Evolutionary conservation across 768 basidiomycete species (phyloP).

Genomic region (Daedaleopsis sinensis): DNA sequence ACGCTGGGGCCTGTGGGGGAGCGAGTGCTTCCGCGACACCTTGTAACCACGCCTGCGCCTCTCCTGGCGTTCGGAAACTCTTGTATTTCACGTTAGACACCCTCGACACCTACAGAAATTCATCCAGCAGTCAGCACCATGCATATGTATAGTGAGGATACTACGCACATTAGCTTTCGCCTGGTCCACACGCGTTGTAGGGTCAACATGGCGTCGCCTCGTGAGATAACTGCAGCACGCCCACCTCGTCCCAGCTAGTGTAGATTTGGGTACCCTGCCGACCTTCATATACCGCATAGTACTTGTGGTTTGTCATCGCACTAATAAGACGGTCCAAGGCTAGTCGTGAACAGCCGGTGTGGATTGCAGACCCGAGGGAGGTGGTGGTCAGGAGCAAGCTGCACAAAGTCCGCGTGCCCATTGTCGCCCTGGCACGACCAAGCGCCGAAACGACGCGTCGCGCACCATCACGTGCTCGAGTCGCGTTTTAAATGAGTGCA

Average conservation of each 20-base stretch:
- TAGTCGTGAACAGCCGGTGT: background rate
- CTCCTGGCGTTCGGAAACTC: constrained; percentile 46
- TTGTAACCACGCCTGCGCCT: constrained; percentile 53
- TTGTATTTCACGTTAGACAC: constrained; percentile 56
- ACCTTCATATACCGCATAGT: constrained; percentile 64
- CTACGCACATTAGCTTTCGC: constrained; percentile 47
- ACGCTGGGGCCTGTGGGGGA: too few relatives aligned
- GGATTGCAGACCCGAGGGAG: background rate
- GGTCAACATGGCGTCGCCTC: background rate
- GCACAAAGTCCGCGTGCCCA: background rate
- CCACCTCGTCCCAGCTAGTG: constrained; percentile 60
- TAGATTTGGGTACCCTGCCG: constrained; percentile 62
- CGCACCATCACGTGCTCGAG: constrained; percentile 1
- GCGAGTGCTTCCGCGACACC: constrained; percentile 12
- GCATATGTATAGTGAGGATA: too few relatives aligned
- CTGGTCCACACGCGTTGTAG: constrained; percentile 31
- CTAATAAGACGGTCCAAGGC: too few relatives aligned
- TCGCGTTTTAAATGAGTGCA: background rate
- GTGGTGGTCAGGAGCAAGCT: background rate
- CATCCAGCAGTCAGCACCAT: too few relatives aligned
- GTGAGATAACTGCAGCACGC: background rate
- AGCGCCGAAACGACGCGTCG: background rate
- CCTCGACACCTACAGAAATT: constrained; percentile 46
- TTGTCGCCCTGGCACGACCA: too few relatives aligned
- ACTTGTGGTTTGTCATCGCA: constrained; percentile 46